Base-by-base conservation (phyloP, 2,329 filamentous ascomycete species). In the Sarocladium oryzae region DNA sequence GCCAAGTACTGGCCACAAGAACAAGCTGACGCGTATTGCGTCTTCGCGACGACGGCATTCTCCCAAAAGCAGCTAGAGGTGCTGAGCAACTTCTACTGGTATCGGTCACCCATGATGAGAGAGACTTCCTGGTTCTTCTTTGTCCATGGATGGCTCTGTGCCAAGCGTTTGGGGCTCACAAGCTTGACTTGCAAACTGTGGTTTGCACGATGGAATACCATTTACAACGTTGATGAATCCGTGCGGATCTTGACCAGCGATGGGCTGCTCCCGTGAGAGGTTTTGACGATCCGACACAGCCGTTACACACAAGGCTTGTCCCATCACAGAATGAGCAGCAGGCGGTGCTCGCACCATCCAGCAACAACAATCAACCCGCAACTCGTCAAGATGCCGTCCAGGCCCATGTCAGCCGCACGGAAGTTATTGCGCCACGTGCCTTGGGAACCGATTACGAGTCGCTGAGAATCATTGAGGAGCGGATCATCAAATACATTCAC, bases 1-100 rank as follows among this genome's bases (percentile, higher is more conserved):
- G 37, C 37, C 11, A 41, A 41, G 37, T 41, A 23, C 37, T 41
- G 37, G 37, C 37, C 37, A 5, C 16, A 41, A n/a, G 37, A 41
- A 20, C 37, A 41, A 16, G 37, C 37, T 9, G n/a, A 20, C 23
- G 37, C 37, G 9, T 41, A 41, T 20, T 41, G 37, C 37, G 23
- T 7, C 20, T 41, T 41, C 37, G 37, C 37, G 6, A 11, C 23
- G 4, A 20, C 6, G 18, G 10, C 4, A 9, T 21, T 41, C 37
- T 9, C 7, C 7, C 16, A 9, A 10, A 41, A 23, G 7, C 4
- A 23, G 4, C 37, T 41, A n/a, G 7, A 41, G 37, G 7, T 23
- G 16, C 7, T 24, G 9, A 7, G 5, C 10, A 41, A 41, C 37
- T 41, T 21, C 18, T 24, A 41, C 21, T 41, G 37, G 37, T 41